phyloP scores from a whole-genome alignment of 805 yeast species.

The Lipomyces japonicus region DNA sequence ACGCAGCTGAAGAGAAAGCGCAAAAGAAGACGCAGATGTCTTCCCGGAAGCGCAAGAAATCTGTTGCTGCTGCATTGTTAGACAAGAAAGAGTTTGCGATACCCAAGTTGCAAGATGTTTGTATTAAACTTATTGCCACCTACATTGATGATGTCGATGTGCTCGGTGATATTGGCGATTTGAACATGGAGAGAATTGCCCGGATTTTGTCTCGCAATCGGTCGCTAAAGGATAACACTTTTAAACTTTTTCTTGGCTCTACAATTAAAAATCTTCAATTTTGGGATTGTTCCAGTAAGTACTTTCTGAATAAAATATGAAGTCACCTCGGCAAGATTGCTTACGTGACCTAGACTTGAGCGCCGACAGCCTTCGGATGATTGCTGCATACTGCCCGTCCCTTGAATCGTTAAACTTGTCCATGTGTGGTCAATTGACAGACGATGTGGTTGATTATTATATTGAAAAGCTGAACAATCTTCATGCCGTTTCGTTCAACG shows the following conservation, averaged over 20 bases:
- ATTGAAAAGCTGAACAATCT: constrained; percentile 56
- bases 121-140: constrained; percentile 63
- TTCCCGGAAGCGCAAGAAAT: constrained; percentile 71
- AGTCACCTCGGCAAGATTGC: background rate
- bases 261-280: constrained; percentile 57
- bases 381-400: constrained; percentile 77
- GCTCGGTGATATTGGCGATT: constrained; percentile 79
- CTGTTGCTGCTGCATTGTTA: constrained; percentile 76
- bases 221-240: constrained; percentile 66
- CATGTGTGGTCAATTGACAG: constrained; percentile 92
- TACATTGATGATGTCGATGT: constrained; percentile 72
- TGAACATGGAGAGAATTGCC: constrained; percentile 67
- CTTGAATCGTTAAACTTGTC: constrained; percentile 61
- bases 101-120: constrained; percentile 75
- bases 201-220: constrained; percentile 78
- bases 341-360: constrained; percentile 41
- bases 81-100: constrained; percentile 61
- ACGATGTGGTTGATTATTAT: constrained; percentile 64
- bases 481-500: constrained; percentile 64
- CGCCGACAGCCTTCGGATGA: constrained; percentile 57
- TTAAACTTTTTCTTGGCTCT: constrained; percentile 68
- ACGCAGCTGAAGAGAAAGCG: constrained; percentile 46
- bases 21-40: constrained; percentile 52
- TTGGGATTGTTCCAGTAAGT: constrained; percentile 84
- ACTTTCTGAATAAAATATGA: background rate